A percentile compares a stretch with the other conserved stretches of the same genome.
Evolutionary conservation across 768 basidiomycete species (phyloP).

Genomic region (Leucocoprinus birnbaumii): DNA sequence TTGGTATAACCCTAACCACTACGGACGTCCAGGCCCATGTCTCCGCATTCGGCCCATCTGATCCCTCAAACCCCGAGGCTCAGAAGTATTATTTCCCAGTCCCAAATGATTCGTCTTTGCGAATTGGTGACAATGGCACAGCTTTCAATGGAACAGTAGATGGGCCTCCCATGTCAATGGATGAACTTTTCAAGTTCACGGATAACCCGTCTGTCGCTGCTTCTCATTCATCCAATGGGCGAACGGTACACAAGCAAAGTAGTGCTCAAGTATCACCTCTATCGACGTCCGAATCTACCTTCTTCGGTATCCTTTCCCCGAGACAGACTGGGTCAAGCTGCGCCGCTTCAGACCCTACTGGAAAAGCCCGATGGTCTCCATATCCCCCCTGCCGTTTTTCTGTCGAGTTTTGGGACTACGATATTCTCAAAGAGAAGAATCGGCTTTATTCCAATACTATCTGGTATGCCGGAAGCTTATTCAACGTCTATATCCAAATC

Average conservation of each 20-base stretch:
- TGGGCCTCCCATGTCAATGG: slow-evolving; percentile 49
- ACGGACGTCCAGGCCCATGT: slow-evolving; percentile 42
- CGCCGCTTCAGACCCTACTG: slow-evolving; percentile 38
- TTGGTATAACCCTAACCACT: slow-evolving; percentile 58
- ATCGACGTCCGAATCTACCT: slow-evolving; percentile 45
- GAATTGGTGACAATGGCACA: slow-evolving; percentile 68
- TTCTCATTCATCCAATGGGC: slow-evolving; percentile 17
- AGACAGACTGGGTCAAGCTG: slow-evolving; percentile 39
- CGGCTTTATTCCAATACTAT: slow-evolving; percentile 82
- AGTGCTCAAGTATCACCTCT: slow-evolving; percentile 7
- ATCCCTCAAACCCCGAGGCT: slow-evolving; percentile 13
- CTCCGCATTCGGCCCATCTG: slow-evolving; percentile 16
- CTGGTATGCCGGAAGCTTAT: slow-evolving; percentile 87
- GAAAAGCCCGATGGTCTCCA: slow-evolving; percentile 57
- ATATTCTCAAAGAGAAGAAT: slow-evolving; percentile 79
- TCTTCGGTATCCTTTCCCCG: slow-evolving; percentile 59
- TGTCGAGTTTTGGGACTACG: slow-evolving; percentile 90
- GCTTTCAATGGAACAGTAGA: slow-evolving; percentile 35
- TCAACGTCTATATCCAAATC: slow-evolving; percentile 87
- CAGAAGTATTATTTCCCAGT: slow-evolving; percentile 59
- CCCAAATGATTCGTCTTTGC: slow-evolving; percentile 63
- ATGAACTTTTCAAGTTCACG: slow-evolving; percentile 58
- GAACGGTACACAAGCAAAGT: slow-evolving; percentile 10
- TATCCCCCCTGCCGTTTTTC: slow-evolving; percentile 81
- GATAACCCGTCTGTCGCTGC: slow-evolving; percentile 26